phyloP scores from a whole-genome alignment of 345 rosid genomes.

The Eucalyptus grandis region DNA sequence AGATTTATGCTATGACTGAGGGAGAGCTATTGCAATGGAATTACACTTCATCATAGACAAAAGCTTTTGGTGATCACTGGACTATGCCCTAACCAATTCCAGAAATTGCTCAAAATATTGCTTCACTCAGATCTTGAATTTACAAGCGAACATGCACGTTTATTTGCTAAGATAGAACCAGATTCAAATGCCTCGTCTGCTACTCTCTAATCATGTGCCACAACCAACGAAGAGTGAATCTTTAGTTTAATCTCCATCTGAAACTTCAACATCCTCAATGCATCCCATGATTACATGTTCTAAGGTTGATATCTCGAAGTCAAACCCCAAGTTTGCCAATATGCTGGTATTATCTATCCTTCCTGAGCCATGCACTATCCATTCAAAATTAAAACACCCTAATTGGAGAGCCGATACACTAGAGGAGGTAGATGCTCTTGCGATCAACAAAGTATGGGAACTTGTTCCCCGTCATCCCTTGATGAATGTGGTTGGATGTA shows the following conservation, averaged over 20 bases:
- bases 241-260: neutral
- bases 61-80: too few relatives aligned
- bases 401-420: neutral
- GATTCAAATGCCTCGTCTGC: neutral
- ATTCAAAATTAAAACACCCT: neutral
- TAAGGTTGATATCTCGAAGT: neutral
- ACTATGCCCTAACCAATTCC: too few relatives aligned
- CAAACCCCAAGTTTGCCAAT: neutral
- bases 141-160: neutral
- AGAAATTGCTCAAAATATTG: neutral
- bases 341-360: too few relatives aligned
- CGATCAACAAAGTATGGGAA: neutral
- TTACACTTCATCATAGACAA: too few relatives aligned
- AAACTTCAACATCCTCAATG: neutral
- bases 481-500: neutral
- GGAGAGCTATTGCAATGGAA: too few relatives aligned
- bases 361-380: neutral
- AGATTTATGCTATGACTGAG: too few relatives aligned
- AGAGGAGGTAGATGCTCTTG: neutral
- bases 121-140: neutral
- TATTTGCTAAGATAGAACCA: neutral
- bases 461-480: neutral
- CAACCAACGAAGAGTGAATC: neutral
- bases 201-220: neutral
- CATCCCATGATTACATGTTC: neutral